Evolutionary conservation across 1,139 yeast genomes (phyloP).

Genomic region (Candida glucosophila): DNA sequence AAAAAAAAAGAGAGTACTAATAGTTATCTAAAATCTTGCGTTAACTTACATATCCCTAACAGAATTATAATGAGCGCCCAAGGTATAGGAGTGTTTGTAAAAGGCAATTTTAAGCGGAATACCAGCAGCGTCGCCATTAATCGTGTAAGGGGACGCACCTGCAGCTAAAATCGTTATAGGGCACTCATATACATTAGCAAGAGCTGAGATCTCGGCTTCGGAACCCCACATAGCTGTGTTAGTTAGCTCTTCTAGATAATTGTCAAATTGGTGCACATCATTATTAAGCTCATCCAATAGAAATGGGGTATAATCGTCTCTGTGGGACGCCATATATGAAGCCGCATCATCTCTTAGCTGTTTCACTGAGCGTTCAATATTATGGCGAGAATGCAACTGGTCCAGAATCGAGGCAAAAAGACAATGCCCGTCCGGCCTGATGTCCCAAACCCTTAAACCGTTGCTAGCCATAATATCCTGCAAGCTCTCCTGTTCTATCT

Average conservation of each 20-base stretch:
- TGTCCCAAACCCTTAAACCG: constrained; percentile 49
- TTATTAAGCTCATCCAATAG: constrained; percentile 69
- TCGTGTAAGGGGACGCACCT: constrained; percentile 54
- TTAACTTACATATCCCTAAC: constrained; percentile 41
- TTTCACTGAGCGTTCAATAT: constrained; percentile 28
- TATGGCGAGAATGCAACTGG: constrained; percentile 52
- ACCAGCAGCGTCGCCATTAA: constrained; percentile 44
- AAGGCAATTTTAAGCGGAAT: constrained; percentile 65
- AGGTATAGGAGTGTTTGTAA: constrained; percentile 77
- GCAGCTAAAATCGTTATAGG: constrained; percentile 72
- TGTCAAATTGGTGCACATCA: constrained; percentile 52
- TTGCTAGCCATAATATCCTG: constrained; percentile 39
- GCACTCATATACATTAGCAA: constrained; percentile 57
- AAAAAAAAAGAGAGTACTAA: too few relatives aligned
- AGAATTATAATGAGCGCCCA: constrained; percentile 95
- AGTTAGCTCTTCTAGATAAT: constrained; percentile 62
- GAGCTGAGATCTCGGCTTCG: constrained; percentile 81
- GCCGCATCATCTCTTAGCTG: constrained; percentile 62
- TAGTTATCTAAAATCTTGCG: too few relatives aligned
- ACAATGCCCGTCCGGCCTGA: constrained; percentile 92
- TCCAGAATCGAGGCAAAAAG: constrained; percentile 79
- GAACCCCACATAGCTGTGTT: constrained; percentile 93
- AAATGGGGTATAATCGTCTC: constrained; percentile 72
- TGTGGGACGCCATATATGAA: constrained; percentile 50
- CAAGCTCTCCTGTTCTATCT: constrained; percentile 63